These are phyloP conservation scores for Geopyxis carbonaria DNA, from an alignment of 495 filamentous ascomycete species.

Conservation along the genomic window DNA sequence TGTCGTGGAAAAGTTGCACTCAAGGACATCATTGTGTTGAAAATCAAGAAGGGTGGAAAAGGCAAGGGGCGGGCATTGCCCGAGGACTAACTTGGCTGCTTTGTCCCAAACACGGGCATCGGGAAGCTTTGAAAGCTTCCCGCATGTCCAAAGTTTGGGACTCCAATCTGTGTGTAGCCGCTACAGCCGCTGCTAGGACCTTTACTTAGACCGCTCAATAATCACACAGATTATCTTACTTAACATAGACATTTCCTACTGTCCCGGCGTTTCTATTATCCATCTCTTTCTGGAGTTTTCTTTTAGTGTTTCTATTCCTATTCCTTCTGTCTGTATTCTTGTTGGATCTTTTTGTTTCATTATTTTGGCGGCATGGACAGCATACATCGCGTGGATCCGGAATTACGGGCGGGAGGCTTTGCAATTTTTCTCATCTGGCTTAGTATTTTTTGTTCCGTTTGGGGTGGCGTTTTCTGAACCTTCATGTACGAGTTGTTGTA, in stretches of 20 bases:
- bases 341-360: not conserved
- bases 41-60: constrained; percentile 11
- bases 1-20: constrained; percentile 22
- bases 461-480: too few species aligned
- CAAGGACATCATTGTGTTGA: constrained; percentile 21
- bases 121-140: too few species aligned
- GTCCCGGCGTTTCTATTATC: not conserved
- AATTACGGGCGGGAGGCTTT: too few species aligned
- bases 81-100: too few species aligned
- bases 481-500: too few species aligned
- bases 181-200: not conserved
- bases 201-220: not conserved
- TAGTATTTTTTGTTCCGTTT: too few species aligned
- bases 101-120: too few species aligned
- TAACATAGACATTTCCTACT: not conserved
- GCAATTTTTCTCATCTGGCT: too few species aligned
- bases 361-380: too few species aligned
- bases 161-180: too few species aligned
- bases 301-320: not conserved
- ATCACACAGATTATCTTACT: not conserved
- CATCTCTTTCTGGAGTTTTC: not conserved
- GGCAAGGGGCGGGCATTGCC: constrained; percentile 2
- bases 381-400: too few species aligned
- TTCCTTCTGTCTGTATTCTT: not conserved
- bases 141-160: too few species aligned